Percentiles rank a stretch among this genome's conserved stretches.
Evolutionary conservation across 75 land plant genomes (phyloP).

Genomic region (Ceratopteris richardii): DNA sequence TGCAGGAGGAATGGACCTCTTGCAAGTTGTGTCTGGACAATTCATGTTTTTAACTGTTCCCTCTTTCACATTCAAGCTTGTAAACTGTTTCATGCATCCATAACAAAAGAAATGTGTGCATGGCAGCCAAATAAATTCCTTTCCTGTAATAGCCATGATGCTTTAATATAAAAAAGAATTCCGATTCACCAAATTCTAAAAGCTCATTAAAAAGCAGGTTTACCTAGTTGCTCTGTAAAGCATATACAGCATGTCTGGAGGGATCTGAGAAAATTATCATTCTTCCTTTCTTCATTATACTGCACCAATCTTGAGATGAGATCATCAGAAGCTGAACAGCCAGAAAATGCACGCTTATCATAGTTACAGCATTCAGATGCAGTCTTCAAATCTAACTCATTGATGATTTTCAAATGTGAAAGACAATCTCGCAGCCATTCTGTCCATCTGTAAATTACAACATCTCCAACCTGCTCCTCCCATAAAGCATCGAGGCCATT

Average conservation of each 20-base stretch:
- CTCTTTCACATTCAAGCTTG: constrained; percentile 64
- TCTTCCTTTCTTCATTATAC: constrained; percentile 57
- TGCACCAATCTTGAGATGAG: constrained; percentile 47
- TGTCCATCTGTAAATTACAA: constrained; percentile 68
- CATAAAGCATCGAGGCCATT: constrained; percentile 49
- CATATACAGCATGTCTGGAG: constrained; percentile 70
- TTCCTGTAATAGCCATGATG: constrained; percentile 51
- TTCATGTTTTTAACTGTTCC: constrained; percentile 63
- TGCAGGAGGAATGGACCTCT: constrained; percentile 52
- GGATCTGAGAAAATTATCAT: constrained; percentile 36
- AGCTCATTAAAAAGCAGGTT: neutral
- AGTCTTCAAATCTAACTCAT: constrained; percentile 48
- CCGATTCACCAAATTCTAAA: too few relatives aligned
- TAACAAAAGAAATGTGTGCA: constrained; percentile 75
- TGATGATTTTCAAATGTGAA: constrained; percentile 41
- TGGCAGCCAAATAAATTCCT: constrained; percentile 54
- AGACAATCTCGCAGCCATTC: constrained; percentile 65
- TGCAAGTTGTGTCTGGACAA: constrained; percentile 66
- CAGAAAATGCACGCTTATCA: constrained; percentile 64
- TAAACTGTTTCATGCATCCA: constrained; percentile 70
- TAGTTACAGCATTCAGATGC: constrained; percentile 5
- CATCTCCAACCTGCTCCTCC: constrained; percentile 56
- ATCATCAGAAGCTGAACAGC: constrained; percentile 40
- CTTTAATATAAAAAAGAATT: too few relatives aligned
- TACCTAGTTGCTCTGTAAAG: constrained; percentile 61